Base-by-base conservation (phyloP, 768 basidiomycete genomes). In the Auriscalpium microsporum region DNA sequence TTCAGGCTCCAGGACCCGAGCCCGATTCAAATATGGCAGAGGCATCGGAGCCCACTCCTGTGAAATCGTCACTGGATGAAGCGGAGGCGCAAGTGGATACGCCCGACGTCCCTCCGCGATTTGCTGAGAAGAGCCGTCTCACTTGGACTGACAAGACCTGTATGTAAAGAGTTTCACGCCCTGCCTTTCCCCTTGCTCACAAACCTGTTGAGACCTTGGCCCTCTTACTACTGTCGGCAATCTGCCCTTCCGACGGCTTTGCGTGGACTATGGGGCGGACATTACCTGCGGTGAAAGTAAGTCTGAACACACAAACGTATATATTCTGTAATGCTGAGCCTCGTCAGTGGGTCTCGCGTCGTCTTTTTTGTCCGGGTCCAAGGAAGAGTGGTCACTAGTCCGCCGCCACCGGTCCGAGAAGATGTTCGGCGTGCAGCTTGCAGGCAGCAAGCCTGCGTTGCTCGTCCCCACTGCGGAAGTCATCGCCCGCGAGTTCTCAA, bases 151-250 rank as follows among this genome's bases (percentile, higher is more conserved):
- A 87, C 2, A 91, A 90, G 69, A 87, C 89, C 1, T 98, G 90
- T 90, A 63, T 46, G 84, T 47, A 23, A 11, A 45, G 36, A 45
- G 36, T 52, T 44, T 23, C 34, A 33, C 8, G 8, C 49, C 33
- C 34, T 42, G 19, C 14, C 36, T 28, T 42, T 73, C 71, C 73
- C 58, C 67, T 78, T 45, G 73, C 75, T 23, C 14, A 62, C 21
- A 45, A 23, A 13, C 4, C 13, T 42, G 21, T 37, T 11, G 52
- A 81, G 79, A 86, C 66, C 74, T 86, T 7, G 84, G 84, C 3
- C 95, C 95, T 2, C 71, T 98, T 17, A 97, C 95, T 1, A 98
- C 95, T 0, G 93, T 94, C 40, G 95, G 95, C 13, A 98, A 99
- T 65, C 69, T 98, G 87, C 96, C 96, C 2, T 99, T 98, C 76